phyloP scores from a whole-genome alignment of 331 rosid species.

The Acacia concinna region DNA sequence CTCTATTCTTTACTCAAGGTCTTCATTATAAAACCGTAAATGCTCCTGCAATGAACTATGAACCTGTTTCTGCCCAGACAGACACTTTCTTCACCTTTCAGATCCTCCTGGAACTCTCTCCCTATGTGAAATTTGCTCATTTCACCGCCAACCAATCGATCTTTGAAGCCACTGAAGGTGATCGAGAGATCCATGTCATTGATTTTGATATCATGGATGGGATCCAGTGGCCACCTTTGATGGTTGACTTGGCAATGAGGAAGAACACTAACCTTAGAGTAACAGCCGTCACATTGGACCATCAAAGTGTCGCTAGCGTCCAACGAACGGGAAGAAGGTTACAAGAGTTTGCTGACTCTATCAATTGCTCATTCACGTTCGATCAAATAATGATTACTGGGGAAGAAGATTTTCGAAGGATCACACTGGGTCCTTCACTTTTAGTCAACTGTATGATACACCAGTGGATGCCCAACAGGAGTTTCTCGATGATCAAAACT shows the following conservation, averaged over 20 bases:
- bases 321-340: conserved; percentile 64
- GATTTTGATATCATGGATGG: conserved; percentile 79
- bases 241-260: conserved; percentile 59
- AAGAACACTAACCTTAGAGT: conserved; percentile 47
- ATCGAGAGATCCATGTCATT: conserved; percentile 47
- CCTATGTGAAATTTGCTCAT: conserved; percentile 64
- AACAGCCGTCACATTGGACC: conserved; percentile 48
- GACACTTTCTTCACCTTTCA: conserved; percentile 44
- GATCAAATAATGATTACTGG: conserved; percentile 40
- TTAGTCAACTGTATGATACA: conserved; percentile 59
- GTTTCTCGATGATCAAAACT: conserved; percentile 40
- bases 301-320: conserved; percentile 30
- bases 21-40: conserved; percentile 38
- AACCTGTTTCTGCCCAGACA: conserved; percentile 30
- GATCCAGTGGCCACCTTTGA: conserved; percentile 68
- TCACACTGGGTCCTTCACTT: conserved; percentile 36
- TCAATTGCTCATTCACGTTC: conserved; percentile 45
- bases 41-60: conserved; percentile 24
- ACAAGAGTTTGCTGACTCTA: conserved; percentile 56
- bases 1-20: conserved; percentile 56
- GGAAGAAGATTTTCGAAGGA: conserved; percentile 42
- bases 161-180: conserved; percentile 55
- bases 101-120: conserved; percentile 64
- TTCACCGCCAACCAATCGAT: conserved; percentile 79
- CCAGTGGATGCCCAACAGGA: conserved; percentile 50